Conservation (phyloP, 192 early-diverging fungal species). For the Mortierella antarctica region DNA sequence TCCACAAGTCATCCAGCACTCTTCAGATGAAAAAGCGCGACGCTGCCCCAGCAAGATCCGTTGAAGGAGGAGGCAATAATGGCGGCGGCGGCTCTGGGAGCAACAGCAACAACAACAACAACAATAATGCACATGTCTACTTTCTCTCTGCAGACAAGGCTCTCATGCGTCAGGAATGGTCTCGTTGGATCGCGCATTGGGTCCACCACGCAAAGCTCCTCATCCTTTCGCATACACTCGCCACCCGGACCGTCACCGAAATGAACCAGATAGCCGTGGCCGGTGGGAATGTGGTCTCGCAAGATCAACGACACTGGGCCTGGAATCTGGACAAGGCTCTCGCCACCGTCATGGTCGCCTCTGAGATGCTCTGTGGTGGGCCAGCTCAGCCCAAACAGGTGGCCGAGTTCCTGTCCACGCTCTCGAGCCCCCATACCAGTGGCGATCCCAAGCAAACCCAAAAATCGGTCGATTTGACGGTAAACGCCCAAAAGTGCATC, state of each 20-base stretch:
- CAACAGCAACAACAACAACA: background rate
- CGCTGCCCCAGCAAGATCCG: background rate
- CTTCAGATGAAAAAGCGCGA: background rate
- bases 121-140: background rate
- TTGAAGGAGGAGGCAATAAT: background rate
- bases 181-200: conserved; percentile 44
- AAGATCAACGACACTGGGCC: conserved; percentile 37
- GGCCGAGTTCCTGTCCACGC: background rate
- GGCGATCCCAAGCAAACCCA: background rate
- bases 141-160: conserved; percentile 34
- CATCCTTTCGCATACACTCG: conserved; percentile 29
- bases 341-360: conserved; percentile 35
- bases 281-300: conserved; percentile 18
- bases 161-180: conserved; percentile 38
- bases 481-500: conserved; percentile 24
- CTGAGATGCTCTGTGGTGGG: conserved; percentile 35
- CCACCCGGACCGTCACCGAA: conserved; percentile 5
- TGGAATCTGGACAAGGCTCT: conserved; percentile 44
- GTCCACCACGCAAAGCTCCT: conserved; percentile 33
- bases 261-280: conserved; percentile 32
- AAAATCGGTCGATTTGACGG: conserved; percentile 1
- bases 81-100: background rate
- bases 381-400: conserved; percentile 4
- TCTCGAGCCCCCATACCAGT: conserved; percentile 8
- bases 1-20: no score